A percentile compares a stretch with the other conserved stretches of the same genome.
phyloP scores from a whole-genome alignment of 2,329 filamentous ascomycete genomes.

The Hymenoscyphus scutula region DNA sequence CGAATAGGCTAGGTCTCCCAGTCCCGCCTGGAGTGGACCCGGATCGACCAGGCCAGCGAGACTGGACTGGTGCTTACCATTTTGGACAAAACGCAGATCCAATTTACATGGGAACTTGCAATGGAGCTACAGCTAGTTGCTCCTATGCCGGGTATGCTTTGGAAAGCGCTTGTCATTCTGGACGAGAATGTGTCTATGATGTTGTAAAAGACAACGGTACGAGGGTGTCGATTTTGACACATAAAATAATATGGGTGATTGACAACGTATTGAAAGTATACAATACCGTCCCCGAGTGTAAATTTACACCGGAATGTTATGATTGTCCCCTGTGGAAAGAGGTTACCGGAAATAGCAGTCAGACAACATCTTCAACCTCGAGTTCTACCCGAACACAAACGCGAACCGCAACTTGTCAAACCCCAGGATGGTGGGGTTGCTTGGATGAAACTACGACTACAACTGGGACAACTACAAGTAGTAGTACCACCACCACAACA shows the following conservation, averaged over 20 bases:
- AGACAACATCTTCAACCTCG: slow-evolving; percentile 64
- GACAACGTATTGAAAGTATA: slow-evolving; percentile 83
- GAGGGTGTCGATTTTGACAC: slow-evolving; percentile 86
- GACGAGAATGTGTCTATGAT: slow-evolving; percentile 85
- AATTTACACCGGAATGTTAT: slow-evolving; percentile 72
- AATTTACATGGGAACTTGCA: slow-evolving; percentile 90
- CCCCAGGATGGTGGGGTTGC: slow-evolving; percentile 74
- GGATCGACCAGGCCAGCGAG: slow-evolving; percentile 65
- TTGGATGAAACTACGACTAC: slow-evolving; percentile 43
- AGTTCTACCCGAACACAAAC: slow-evolving; percentile 63
- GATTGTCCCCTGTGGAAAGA: slow-evolving; percentile 96
- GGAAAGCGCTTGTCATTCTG: slow-evolving; percentile 89
- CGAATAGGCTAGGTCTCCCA: slow-evolving; percentile 79
- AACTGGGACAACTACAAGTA: slow-evolving; percentile 29
- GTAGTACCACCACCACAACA: slow-evolving; percentile 34
- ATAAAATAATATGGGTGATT: slow-evolving; percentile 87
- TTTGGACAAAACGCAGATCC: slow-evolving; percentile 96
- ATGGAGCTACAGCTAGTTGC: slow-evolving; percentile 83
- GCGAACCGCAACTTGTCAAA: slow-evolving; percentile 82
- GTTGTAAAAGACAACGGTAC: slow-evolving; percentile 89
- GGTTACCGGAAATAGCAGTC: slow-evolving; percentile 68
- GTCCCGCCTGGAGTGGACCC: slow-evolving; percentile 76
- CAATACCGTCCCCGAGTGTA: slow-evolving; percentile 74
- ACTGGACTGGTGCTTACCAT: slow-evolving; percentile 78
- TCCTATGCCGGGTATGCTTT: slow-evolving; percentile 91